Evolutionary conservation across 257 asterid species (phyloP).

Genomic region (Rhazya stricta): DNA sequence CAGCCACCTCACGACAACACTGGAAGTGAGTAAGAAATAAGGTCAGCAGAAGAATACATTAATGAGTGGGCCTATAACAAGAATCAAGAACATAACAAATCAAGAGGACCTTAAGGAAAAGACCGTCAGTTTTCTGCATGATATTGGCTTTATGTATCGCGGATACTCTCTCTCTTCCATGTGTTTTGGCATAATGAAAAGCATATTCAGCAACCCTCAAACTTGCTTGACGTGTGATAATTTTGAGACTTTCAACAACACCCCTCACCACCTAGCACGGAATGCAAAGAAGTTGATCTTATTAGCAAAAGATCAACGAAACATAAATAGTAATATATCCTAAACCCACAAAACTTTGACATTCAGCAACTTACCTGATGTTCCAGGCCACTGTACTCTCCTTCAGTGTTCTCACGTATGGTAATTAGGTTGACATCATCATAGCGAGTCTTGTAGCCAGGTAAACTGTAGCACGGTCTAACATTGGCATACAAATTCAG

Average conservation of each 20-base stretch:
- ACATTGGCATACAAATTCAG: slow-evolving; percentile 91
- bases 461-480: slow-evolving; percentile 91
- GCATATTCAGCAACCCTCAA: slow-evolving; percentile 96
- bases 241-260: slow-evolving; percentile 95
- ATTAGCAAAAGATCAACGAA: neutral
- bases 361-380: slow-evolving; percentile 35
- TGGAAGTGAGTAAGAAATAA: slow-evolving; percentile 32
- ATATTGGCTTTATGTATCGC: slow-evolving; percentile 98
- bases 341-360: neutral
- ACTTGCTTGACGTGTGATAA: slow-evolving; percentile 94
- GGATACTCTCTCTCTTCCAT: slow-evolving; percentile 89
- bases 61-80: slow-evolving; percentile 7
- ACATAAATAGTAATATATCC: neutral
- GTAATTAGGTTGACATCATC: slow-evolving; percentile 88
- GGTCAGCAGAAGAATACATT: slow-evolving; percentile 23
- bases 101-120: slow-evolving; percentile 72
- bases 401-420: slow-evolving; percentile 55
- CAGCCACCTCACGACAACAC: slow-evolving; percentile 98
- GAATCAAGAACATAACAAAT: neutral
- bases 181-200: slow-evolving; percentile 84
- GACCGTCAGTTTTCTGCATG: slow-evolving; percentile 99
- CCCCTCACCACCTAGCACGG: slow-evolving; percentile 81
- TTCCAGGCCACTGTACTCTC: slow-evolving; percentile 56
- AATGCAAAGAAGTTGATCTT: slow-evolving; percentile 16
- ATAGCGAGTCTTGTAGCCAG: slow-evolving; percentile 90